Conservation (phyloP, 148 eudicot species). For the Fallopia convolvulus region DNA sequence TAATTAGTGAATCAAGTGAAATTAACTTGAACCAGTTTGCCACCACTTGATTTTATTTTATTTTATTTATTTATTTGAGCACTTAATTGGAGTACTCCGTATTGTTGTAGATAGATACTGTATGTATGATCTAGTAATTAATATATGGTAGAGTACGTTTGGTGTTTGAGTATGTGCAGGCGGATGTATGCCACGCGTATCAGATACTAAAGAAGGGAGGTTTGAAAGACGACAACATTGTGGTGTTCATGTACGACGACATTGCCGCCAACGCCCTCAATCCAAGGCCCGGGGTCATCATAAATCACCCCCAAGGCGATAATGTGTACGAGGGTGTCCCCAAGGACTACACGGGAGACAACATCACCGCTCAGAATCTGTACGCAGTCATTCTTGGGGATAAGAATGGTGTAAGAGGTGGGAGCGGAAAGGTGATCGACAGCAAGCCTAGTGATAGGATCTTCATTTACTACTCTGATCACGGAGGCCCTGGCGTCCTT, state of each 20-base stretch:
- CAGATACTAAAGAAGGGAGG: conserved; percentile 70
- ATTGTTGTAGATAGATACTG: too few species aligned
- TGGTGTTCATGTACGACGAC: conserved; percentile 70
- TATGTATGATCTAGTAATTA: too few species aligned
- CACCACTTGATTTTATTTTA: too few species aligned
- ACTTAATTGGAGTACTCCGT: too few species aligned
- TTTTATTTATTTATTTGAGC: too few species aligned
- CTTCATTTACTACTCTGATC: conserved; percentile 41
- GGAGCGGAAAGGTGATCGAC: conserved; percentile 36
- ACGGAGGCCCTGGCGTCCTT: conserved; percentile 49
- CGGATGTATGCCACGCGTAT: conserved; percentile 78
- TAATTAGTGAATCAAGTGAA: too few species aligned
- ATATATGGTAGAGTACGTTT: too few species aligned
- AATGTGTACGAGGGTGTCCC: conserved; percentile 48
- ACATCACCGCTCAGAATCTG: conserved; percentile 33
- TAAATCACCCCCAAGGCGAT: conserved; percentile 54
- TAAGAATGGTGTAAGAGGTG: conserved; percentile 34
- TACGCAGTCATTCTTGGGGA: conserved; percentile 35
- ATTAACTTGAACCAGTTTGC: too few species aligned
- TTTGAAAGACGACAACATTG: conserved; percentile 64
- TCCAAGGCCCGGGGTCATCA: conserved; percentile 73
- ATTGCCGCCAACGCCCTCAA: conserved; percentile 58
- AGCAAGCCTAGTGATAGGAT: conserved; percentile 42
- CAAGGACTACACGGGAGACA: conserved; percentile 38
- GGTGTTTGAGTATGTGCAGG: conserved; percentile 23